A percentile compares a stretch with the other conserved stretches of the same genome.
Evolutionary conservation across 768 basidiomycete genomes (phyloP).

Genomic region (Kwoniella botswanensis): DNA sequence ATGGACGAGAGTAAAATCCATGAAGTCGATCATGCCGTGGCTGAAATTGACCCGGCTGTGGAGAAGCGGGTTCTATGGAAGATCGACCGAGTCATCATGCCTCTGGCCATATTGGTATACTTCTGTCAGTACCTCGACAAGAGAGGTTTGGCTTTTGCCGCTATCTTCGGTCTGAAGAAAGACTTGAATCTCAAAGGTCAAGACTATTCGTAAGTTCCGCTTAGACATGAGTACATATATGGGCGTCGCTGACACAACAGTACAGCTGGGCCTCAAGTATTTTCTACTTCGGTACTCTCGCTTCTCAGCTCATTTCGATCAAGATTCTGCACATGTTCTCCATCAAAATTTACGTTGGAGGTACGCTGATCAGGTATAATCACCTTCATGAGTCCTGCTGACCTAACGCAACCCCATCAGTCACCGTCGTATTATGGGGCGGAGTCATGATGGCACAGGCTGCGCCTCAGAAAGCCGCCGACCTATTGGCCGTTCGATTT

Average conservation of each 20-base stretch:
- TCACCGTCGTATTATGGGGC: constrained; percentile 21
- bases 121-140: constrained; percentile 27
- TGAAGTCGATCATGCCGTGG: constrained; percentile 5
- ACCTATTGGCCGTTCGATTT: constrained; percentile 12
- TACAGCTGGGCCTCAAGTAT: constrained; percentile 24
- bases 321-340: constrained; percentile 23
- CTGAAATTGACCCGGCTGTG: neutral
- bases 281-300: constrained; percentile 25
- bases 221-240: constrained; percentile 1
- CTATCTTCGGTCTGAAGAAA: constrained; percentile 20
- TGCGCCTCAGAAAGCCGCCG: constrained; percentile 14
- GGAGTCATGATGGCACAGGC: constrained; percentile 26
- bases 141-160: constrained; percentile 17
- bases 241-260: neutral
- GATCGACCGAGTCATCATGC: constrained; percentile 19
- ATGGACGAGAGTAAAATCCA: constrained; percentile 7
- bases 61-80: constrained; percentile 14
- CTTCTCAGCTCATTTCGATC: constrained; percentile 16
- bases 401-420: neutral
- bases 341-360: constrained; percentile 17
- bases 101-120: constrained; percentile 17
- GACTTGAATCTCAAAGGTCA: constrained; percentile 15
- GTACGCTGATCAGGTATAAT: constrained; percentile 1
- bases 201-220: constrained; percentile 11
- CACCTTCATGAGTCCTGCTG: neutral